Base-by-base conservation (phyloP, 768 basidiomycete genomes). In the Porphyrellus cyaneotinctus region DNA sequence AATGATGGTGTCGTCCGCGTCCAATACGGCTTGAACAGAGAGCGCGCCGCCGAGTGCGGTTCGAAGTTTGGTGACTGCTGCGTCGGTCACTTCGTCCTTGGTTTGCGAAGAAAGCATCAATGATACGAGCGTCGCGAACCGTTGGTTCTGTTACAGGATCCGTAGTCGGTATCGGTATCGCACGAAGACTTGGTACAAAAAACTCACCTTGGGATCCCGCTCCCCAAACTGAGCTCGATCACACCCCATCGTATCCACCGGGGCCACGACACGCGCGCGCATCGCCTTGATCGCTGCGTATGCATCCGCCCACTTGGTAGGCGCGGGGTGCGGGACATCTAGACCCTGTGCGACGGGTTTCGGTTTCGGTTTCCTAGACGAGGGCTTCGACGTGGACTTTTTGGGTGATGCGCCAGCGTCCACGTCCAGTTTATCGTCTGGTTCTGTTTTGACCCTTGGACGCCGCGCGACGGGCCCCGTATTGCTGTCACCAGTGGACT, bases 61-160 rank as follows among this genome's bases (percentile, higher is more conserved):
- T 17, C 92, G 84, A 2, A 97, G 78, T 54, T 86, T 88, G 3
- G 72, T 65, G 1, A 95, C 81, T 0, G 95, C 95, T 0, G 85
- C 81, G 50, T 88, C 82, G 0, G 88, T 92, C 17, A 93, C 86
- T 60, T 90, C 84, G 64, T 95, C 94, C 62, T 95, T 97, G 5
- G 95, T 97, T 67, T 98, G 95, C 2, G 92, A 92, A 11, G 90
- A 93, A 2, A 98, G 79, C 92, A 97, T 97, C 41, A 99, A 76
- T 4, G 94, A 91, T 8, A 99, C 81, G 20, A 99, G 82, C 5
- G 87, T 91, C 10, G 89, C 78, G 54, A 91, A 88, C 3, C 95
- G 85, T 45, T 81, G 78, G 51, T 84, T 91, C 91, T 52, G 0
- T 15, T 4, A 17, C n/a, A n/a, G n/a, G n/a, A n/a, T n/a, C n/a